Conservation (phyloP, 306 rosid species). For the Quercus mongolica region DNA sequence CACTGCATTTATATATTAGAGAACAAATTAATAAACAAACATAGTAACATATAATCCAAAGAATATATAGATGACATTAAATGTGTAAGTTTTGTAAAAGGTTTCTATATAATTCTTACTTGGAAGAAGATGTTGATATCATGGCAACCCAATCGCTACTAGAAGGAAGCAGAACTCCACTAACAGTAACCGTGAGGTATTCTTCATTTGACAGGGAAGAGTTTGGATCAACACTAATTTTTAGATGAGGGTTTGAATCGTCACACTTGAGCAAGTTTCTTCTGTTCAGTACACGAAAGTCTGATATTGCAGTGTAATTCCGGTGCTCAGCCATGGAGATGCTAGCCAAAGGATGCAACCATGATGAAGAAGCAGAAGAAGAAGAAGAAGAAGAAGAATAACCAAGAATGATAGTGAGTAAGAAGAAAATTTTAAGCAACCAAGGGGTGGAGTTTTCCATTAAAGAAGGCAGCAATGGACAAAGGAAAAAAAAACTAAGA, state of each 20-base stretch:
- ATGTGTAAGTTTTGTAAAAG: neutral
- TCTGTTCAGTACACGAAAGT: constrained; percentile 66
- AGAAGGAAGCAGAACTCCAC: constrained; percentile 53
- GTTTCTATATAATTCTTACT: constrained; percentile 38
- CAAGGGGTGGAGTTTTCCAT: neutral
- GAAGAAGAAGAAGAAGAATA: neutral
- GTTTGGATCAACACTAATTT: constrained; percentile 29
- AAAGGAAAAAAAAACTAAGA: neutral
- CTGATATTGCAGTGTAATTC: constrained; percentile 59
- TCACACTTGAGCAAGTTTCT: constrained; percentile 36
- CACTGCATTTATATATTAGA: constrained; percentile 32
- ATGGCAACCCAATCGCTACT: constrained; percentile 72
- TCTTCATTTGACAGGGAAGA: constrained; percentile 43
- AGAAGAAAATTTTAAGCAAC: constrained; percentile 6
- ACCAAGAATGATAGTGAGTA: neutral
- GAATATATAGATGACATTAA: neutral
- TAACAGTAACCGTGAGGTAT: constrained; percentile 47
- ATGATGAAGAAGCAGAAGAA: neutral
- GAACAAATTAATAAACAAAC: neutral
- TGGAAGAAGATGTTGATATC: constrained; percentile 68
- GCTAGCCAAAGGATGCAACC: constrained; percentile 23
- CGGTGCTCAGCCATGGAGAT: constrained; percentile 37
- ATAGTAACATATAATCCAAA: neutral
- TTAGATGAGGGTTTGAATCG: constrained; percentile 23
- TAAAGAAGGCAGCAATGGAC: neutral